Evolutionary conservation across 2,329 filamentous ascomycete species (phyloP).

Genomic region (Domatiomyces catenatus): DNA sequence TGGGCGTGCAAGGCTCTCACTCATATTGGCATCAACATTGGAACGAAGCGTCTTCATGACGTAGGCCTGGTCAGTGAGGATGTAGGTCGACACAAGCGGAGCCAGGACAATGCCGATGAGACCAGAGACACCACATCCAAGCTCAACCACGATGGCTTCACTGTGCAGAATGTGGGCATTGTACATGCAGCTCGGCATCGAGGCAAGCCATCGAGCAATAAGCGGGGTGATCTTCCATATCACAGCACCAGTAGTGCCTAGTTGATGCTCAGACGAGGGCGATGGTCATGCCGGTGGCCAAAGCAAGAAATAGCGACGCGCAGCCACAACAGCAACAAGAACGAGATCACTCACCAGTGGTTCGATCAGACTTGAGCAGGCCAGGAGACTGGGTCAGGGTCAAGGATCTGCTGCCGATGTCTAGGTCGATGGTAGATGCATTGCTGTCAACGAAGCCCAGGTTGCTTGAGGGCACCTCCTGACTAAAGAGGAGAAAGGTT

Average conservation of each 20-base stretch:
- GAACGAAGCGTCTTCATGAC: conserved; percentile 59
- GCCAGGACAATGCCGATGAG: conserved; percentile 57
- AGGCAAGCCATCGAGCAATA: conserved; percentile 65
- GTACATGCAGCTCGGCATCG: conserved; percentile 48
- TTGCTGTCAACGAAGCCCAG: conserved; percentile 73
- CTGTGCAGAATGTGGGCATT: conserved; percentile 36
- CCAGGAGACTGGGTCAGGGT: conserved; percentile 70
- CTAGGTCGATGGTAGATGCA: conserved; percentile 49
- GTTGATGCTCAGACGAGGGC: background rate
- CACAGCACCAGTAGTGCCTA: conserved; percentile 65
- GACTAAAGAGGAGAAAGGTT: conserved; percentile 73
- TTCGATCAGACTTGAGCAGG: conserved; percentile 60
- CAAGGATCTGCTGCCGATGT: conserved; percentile 54
- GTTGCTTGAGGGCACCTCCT: conserved; percentile 55
- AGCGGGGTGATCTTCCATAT: conserved; percentile 82
- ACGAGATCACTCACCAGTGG: conserved; percentile 25
- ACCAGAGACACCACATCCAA: conserved; percentile 77
- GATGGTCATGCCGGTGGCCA: too few relatives aligned
- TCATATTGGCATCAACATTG: conserved; percentile 46
- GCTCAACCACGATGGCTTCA: conserved; percentile 53
- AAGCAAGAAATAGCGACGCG: too few relatives aligned
- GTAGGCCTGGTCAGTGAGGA: conserved; percentile 80
- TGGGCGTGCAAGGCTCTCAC: background rate
- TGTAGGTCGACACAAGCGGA: conserved; percentile 44
- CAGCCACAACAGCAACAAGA: background rate